Base-by-base conservation (phyloP, 2,329 filamentous ascomycete species). In the Fusarium sp. region DNA sequence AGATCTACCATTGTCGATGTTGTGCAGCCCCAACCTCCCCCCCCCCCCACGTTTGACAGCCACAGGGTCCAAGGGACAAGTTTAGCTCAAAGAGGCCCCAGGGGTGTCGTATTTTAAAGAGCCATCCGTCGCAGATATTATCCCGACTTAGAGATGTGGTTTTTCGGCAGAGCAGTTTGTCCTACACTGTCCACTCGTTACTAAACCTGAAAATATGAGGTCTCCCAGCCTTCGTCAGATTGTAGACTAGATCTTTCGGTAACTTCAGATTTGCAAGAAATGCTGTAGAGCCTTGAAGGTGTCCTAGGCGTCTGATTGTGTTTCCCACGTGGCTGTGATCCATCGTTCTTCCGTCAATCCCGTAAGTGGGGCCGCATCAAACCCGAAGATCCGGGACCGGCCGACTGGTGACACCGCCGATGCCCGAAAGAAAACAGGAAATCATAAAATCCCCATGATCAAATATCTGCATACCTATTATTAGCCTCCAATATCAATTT, bases 341-440 rank as follows among this genome's bases (percentile, higher is more conserved):
- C 40, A 16, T 26, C 20, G 37, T 46, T 13, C 36, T 18, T 18
- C 56, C 37, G 40, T n/a, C 23, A 10, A 20, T 20, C n/a, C 51
- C 50, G 52, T 8, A 42, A 57, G 66, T 49, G 66, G 66, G 45
- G 44, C 66, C 62, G 40, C 1, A 1, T 15, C 6, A 15, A 4
- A 8, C 47, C 47, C 61, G 51, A 26, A 34, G 55, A 62, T 16
- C 28, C 52, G 61, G 56, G 66, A 44, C 31, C 33, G 18, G 7
- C 41, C 45, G 57, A n/a, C n/a, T 28, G n/a, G 51, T 42, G 15
- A 31, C 30, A 37, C 10, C 15, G 12, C 36, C 31, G 23, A 38
- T 15, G n/a, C 18, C 18, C 13, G n/a, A 53, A 30, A 26, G 11
- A 18, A 12, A 26, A 49, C 8, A 26, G 16, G 33, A 34, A 33